These are phyloP conservation scores for Monilinia polystroma DNA, from an alignment of 2,329 filamentous ascomycete species.

Conservation along the genomic window DNA sequence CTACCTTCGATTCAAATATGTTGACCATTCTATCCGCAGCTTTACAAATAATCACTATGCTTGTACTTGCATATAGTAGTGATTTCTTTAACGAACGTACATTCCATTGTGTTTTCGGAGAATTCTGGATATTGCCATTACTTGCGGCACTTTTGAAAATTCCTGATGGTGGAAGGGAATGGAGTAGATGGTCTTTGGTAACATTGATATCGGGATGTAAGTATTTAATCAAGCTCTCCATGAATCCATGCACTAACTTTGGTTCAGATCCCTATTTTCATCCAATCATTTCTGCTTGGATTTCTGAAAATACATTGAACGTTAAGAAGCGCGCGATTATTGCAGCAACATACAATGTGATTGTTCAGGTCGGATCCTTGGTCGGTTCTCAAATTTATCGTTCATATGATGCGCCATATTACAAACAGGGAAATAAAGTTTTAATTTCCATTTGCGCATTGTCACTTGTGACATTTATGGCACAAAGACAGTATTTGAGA, in stretches of 20 bases:
- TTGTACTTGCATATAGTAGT: constrained; percentile 49
- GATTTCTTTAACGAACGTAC: constrained; percentile 44
- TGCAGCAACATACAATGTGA: constrained; percentile 61
- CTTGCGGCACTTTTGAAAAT: constrained; percentile 29
- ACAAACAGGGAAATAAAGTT: constrained; percentile 54
- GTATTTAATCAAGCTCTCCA: constrained; percentile 21
- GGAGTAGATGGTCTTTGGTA: constrained; percentile 25
- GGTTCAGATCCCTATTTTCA: constrained; percentile 36
- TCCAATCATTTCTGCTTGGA: constrained; percentile 50
- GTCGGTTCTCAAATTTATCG: constrained; percentile 43
- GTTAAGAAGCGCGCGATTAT: constrained; percentile 62
- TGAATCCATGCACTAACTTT: constrained; percentile 1
- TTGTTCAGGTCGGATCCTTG: constrained; percentile 45
- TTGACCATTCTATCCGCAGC: constrained; percentile 48
- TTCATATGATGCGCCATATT: constrained; percentile 49
- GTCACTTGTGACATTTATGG: constrained; percentile 47
- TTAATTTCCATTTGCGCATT: constrained; percentile 50
- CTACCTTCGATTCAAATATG: constrained; percentile 47
- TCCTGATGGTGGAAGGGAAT: constrained; percentile 30
- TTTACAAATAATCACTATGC: constrained; percentile 43
- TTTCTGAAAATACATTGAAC: constrained; percentile 57
- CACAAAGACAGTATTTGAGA: constrained; percentile 49
- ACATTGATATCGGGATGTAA: constrained; percentile 29
- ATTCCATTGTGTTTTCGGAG: constrained; percentile 37
- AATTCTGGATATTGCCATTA: constrained; percentile 46